Evolutionary conservation across 805 yeast genomes (phyloP).

Genomic region (Schwanniomyces pseudopolymorphus): DNA sequence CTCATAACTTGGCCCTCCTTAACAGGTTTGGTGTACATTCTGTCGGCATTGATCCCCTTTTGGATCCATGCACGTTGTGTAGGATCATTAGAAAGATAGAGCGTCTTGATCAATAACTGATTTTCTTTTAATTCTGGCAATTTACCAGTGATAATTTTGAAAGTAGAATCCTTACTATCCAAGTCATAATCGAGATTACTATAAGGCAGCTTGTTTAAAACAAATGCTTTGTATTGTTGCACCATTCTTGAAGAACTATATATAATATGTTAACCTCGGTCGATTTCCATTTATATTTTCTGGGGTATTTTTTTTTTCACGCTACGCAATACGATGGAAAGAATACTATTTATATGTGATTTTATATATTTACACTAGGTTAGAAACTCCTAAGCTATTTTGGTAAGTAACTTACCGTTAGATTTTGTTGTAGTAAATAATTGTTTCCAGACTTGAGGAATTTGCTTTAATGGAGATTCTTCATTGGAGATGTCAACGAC

Average conservation of each 20-base stretch:
- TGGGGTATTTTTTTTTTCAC: not conserved
- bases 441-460: slow-evolving; percentile 49
- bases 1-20: slow-evolving; percentile 20
- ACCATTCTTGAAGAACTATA: not conserved
- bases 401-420: slow-evolving; percentile 52
- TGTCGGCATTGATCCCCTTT: slow-evolving; percentile 20
- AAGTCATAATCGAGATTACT: slow-evolving; percentile 16
- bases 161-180: slow-evolving; percentile 27
- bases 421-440: slow-evolving; percentile 45
- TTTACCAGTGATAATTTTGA: slow-evolving; percentile 19
- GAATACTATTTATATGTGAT: too few relatives aligned
- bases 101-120: slow-evolving; percentile 24
- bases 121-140: slow-evolving; percentile 18
- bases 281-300: not conserved
- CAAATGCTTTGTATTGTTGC: slow-evolving; percentile 3
- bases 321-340: not conserved
- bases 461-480: slow-evolving; percentile 27
- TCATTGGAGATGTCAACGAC: slow-evolving; percentile 43
- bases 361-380: too few relatives aligned
- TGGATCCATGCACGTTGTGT: slow-evolving; percentile 38
- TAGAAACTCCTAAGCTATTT: slow-evolving; percentile 20
- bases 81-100: slow-evolving; percentile 37
- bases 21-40: slow-evolving; percentile 22
- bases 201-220: slow-evolving; percentile 22
- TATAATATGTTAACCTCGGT: too few relatives aligned